A percentile compares a stretch with the other conserved stretches of the same genome.
phyloP scores from a whole-genome alignment of 1,284 basidiomycete genomes.

The Cutaneotrichosporon mucoides region DNA sequence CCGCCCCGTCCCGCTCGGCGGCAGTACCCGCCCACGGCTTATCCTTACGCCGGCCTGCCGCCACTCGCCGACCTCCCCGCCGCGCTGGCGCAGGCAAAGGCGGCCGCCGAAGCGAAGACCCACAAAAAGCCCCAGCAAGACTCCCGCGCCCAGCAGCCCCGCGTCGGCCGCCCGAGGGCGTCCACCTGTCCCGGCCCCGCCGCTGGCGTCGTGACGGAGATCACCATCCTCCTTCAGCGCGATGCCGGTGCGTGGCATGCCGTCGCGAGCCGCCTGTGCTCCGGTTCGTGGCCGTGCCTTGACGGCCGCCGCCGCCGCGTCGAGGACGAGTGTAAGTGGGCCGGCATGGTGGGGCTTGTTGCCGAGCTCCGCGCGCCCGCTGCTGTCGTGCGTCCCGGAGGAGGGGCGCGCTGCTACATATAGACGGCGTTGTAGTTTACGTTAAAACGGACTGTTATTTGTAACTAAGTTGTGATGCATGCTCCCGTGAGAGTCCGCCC shows the following conservation, averaged over 20 bases:
- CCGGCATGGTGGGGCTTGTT: conserved; percentile 21
- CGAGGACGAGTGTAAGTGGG: conserved; percentile 27
- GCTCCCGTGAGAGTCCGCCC: too few species aligned
- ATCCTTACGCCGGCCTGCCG: conserved; percentile 8
- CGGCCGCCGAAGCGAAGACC: neutral
- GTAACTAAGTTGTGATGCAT: conserved; percentile 1
- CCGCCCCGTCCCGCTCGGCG: conserved; percentile 1
- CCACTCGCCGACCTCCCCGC: conserved; percentile 16
- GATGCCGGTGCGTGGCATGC: conserved; percentile 31
- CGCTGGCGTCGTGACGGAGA: conserved; percentile 13
- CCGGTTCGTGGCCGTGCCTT: conserved; percentile 22
- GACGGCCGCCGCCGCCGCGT: conserved; percentile 17
- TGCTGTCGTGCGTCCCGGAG: neutral
- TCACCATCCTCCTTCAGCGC: conserved; percentile 27
- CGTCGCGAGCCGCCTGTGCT: conserved; percentile 26
- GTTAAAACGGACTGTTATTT: neutral
- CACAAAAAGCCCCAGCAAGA: too few species aligned
- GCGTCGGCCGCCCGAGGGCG: neutral
- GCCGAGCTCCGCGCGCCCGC: conserved; percentile 14
- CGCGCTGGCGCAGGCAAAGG: conserved; percentile 9
- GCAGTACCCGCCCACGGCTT: conserved; percentile 1
- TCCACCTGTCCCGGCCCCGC: conserved; percentile 11
- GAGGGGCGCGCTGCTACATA: conserved; percentile 1
- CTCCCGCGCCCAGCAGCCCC: neutral
- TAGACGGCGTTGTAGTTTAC: neutral